Conservation (phyloP, 139 green algal genomes). For the Ulvella scutata region DNA sequence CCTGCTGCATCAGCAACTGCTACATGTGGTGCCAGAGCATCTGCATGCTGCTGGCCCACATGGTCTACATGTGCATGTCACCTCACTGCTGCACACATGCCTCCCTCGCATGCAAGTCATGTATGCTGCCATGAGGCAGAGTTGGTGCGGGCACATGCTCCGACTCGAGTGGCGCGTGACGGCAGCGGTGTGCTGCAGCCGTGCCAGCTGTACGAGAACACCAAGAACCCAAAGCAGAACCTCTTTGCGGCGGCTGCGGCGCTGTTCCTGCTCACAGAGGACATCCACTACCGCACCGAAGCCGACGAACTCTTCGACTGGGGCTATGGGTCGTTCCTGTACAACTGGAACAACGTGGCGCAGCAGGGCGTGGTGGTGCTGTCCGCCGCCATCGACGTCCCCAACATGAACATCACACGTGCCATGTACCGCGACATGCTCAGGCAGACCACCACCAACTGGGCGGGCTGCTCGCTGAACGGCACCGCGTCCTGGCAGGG, state of each 20-base stretch:
- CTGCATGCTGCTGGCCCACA: not conserved
- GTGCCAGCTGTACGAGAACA: not conserved
- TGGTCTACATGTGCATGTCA: not conserved
- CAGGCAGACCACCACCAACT: not conserved
- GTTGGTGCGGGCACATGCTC: no score
- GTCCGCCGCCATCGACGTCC: not conserved
- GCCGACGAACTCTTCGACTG: not conserved
- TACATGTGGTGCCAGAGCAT: no score
- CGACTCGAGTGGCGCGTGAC: not conserved
- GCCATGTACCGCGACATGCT: not conserved
- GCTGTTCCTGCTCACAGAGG: not conserved
- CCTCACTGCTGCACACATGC: not conserved
- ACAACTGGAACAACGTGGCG: constrained; percentile 3
- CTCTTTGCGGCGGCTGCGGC: not conserved
- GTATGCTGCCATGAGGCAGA: not conserved
- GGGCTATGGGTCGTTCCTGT: not conserved
- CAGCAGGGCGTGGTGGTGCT: not conserved
- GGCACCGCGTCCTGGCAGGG: not conserved
- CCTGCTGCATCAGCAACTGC: no score
- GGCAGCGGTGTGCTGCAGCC: not conserved
- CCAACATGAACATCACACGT: not conserved
- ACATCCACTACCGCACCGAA: not conserved
- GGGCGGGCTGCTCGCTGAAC: not conserved
- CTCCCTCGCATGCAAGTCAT: not conserved
- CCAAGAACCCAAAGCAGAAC: not conserved